A percentile compares a stretch with the other conserved stretches of the same genome.
These are phyloP conservation scores for Russula olivacea DNA, from an alignment of 768 basidiomycete species.

Conservation along the genomic window DNA sequence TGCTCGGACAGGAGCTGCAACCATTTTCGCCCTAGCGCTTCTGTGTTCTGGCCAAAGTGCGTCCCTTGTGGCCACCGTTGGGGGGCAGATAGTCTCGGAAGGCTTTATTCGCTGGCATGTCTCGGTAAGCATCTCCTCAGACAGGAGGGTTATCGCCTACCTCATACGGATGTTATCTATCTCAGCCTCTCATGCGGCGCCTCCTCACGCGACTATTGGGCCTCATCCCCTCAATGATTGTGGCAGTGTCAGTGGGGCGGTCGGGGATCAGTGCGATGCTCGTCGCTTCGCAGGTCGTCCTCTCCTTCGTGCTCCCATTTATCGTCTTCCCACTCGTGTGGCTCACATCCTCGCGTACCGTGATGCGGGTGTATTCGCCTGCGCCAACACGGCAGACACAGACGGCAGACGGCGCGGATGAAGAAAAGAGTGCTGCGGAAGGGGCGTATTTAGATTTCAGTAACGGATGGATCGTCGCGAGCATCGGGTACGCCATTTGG, in stretches of 20 bases:
- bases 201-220: constrained; percentile 75
- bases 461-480: constrained; percentile 46
- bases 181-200: constrained; percentile 69
- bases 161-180: constrained; percentile 20
- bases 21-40: constrained; percentile 83
- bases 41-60: constrained; percentile 86
- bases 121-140: constrained; percentile 42
- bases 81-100: constrained; percentile 86
- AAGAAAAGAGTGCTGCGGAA: constrained; percentile 20
- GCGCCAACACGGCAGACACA: background rate
- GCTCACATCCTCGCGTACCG: constrained; percentile 55
- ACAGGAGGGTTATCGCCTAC: constrained; percentile 25
- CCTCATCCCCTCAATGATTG: constrained; percentile 74
- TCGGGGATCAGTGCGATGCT: constrained; percentile 70
- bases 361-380: constrained; percentile 54
- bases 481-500: constrained; percentile 55
- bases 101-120: constrained; percentile 86
- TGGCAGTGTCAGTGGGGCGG: constrained; percentile 67
- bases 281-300: constrained; percentile 79
- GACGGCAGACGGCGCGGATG: constrained; percentile 14
- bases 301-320: constrained; percentile 81
- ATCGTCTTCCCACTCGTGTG: constrained; percentile 76
- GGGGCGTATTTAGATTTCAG: constrained; percentile 54
- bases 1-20: constrained; percentile 55
- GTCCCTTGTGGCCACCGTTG: constrained; percentile 81